Conservation (phyloP, 2,329 filamentous ascomycete species). For the Akanthomyces dipterigenus region DNA sequence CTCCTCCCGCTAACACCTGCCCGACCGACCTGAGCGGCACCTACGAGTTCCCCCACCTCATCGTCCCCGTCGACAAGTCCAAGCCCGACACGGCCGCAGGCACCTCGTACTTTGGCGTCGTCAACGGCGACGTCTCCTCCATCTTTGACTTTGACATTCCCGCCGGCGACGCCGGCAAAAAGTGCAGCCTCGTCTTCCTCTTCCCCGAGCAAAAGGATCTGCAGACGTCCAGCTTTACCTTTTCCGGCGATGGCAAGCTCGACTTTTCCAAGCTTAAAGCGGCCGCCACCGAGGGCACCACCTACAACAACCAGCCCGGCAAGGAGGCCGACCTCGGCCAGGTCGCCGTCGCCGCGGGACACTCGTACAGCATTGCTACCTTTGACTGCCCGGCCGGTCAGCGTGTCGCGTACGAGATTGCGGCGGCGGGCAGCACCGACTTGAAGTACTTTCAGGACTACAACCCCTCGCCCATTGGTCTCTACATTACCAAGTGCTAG, state of each 20-base stretch:
- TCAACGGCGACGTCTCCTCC: constrained; percentile 45
- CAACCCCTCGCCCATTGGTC: constrained; percentile 40
- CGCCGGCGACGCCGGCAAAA: constrained; percentile 43
- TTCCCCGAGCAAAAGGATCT: constrained; percentile 51
- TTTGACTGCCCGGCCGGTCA: constrained; percentile 49
- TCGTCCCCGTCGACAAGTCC: constrained; percentile 51
- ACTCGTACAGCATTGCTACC: constrained; percentile 44
- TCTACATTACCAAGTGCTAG: constrained; percentile 31
- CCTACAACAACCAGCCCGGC: constrained; percentile 45
- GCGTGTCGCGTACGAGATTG: constrained; percentile 46
- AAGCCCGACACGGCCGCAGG: constrained; percentile 45
- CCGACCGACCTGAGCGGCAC: constrained; percentile 36
- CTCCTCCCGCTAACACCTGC: constrained; percentile 28
- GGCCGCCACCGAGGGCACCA: constrained; percentile 41
- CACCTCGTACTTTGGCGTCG: constrained; percentile 47
- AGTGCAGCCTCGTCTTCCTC: constrained; percentile 58
- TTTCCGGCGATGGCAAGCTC: constrained; percentile 41
- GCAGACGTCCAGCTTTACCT: constrained; percentile 51
- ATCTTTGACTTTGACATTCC: constrained; percentile 68
- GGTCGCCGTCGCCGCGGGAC: constrained; percentile 43
- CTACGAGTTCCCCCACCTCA: constrained; percentile 55
- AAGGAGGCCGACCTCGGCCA: constrained; percentile 36
- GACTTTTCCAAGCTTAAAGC: constrained; percentile 43
- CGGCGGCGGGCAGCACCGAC: constrained; percentile 37
- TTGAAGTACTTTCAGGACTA: constrained; percentile 60